These are phyloP conservation scores for Pseudoturritis turrita DNA, from an alignment of 345 rosid genomes.

Conservation along the genomic window DNA sequence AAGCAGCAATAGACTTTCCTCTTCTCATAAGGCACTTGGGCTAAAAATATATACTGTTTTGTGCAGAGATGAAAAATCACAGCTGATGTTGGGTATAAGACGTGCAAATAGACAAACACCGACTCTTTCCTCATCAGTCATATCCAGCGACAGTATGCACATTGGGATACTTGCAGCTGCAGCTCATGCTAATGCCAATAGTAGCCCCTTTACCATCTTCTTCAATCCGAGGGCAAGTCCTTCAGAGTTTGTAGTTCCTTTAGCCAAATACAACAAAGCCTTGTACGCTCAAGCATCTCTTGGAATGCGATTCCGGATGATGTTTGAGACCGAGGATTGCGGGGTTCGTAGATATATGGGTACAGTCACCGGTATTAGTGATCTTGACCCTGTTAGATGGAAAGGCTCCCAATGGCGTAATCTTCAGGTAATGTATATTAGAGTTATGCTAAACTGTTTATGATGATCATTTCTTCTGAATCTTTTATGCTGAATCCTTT, in stretches of 20 bases:
- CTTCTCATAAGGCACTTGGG: neutral
- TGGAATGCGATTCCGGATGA: conserved; percentile 94
- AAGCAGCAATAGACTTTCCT: neutral
- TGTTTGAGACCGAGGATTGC: conserved; percentile 97
- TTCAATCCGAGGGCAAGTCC: conserved; percentile 95
- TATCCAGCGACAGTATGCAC: conserved; percentile 98
- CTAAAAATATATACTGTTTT: neutral
- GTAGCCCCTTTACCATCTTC: conserved; percentile 84
- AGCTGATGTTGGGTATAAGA: conserved; percentile 76
- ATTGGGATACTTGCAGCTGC: conserved; percentile 96
- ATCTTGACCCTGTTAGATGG: conserved; percentile 91
- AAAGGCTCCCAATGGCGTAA: conserved; percentile 96
- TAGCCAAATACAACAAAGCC: conserved; percentile 90
- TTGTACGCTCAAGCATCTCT: conserved; percentile 71
- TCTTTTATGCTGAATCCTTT: conserved; percentile 1
- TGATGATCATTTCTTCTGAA: conserved; percentile 1
- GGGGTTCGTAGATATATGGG: conserved; percentile 94
- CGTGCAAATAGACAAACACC: conserved; percentile 82
- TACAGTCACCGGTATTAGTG: conserved; percentile 79
- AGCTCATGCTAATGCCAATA: conserved; percentile 96
- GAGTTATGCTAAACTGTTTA: neutral
- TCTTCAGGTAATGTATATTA: conserved; percentile 55
- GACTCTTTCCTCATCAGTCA: conserved; percentile 77
- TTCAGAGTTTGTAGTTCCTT: conserved; percentile 91
- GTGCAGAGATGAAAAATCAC: conserved; percentile 90